Conservation (phyloP, 805 yeast species). For the Monosporozyma solicola region DNA sequence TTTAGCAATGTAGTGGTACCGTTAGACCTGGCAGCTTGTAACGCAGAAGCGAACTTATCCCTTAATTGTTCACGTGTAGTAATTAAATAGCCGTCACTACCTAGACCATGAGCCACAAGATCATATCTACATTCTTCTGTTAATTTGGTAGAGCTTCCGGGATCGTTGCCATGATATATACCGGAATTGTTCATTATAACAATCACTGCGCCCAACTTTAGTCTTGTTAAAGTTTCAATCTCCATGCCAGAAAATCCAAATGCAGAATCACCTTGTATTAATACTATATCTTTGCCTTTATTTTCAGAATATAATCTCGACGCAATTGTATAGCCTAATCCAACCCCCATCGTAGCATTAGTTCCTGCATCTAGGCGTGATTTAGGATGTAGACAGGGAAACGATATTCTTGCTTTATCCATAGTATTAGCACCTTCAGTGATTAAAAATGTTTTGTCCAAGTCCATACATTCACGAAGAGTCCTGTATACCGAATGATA, state of each 20-base stretch:
- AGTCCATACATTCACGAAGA: constrained; percentile 35
- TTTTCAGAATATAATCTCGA: constrained; percentile 36
- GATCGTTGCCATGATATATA: constrained; percentile 50
- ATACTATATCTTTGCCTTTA: constrained; percentile 40
- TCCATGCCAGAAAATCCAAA: constrained; percentile 70
- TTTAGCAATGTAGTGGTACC: constrained; percentile 42
- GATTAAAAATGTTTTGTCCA: constrained; percentile 35
- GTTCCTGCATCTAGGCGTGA: constrained; percentile 64
- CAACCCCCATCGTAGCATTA: constrained; percentile 72
- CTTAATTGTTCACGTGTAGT: constrained; percentile 34
- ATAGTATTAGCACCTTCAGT: constrained; percentile 74
- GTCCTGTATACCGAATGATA: constrained; percentile 48
- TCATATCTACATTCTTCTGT: constrained; percentile 51
- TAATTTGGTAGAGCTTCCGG: constrained; percentile 42
- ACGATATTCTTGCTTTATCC: constrained; percentile 60
- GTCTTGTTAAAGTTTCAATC: constrained; percentile 57
- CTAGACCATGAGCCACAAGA: constrained; percentile 44
- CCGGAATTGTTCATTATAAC: constrained; percentile 70
- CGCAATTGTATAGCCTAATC: constrained; percentile 61
- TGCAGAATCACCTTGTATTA: constrained; percentile 70
- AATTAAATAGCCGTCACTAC: constrained; percentile 46
- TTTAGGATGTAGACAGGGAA: constrained; percentile 44
- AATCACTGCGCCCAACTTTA: constrained; percentile 43
- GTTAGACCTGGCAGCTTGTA: constrained; percentile 20
- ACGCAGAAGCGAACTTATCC: constrained; percentile 30